Evolutionary conservation across 768 basidiomycete genomes (phyloP), one percentile per base, ranked within the genome.

Genomic region (Agaricus blazei): DNA sequence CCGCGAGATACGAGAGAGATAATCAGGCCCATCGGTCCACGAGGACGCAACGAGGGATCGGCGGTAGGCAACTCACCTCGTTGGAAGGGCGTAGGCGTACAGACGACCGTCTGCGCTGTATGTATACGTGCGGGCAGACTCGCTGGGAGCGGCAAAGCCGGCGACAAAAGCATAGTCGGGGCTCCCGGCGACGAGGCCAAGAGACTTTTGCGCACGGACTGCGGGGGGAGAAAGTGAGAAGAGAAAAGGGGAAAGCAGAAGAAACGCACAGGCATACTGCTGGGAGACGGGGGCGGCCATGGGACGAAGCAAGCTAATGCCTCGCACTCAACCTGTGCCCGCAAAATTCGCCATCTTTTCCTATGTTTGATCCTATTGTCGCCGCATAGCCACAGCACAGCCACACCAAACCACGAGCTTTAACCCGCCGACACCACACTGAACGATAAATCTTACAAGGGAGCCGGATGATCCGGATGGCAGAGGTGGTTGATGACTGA

Each of bases 201-300:
- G 76, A 58, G 82, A 79, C 83, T 97, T 98, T 82, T 97, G 95
- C 43, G 95, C 91, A 69, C 96, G 92, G 77, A 84, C 93, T 95
- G 64, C 15, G 59, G 57, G 51, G 56, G 28, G 58, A 50, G 63
- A 50, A 38, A 15, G 29, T 55, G 29, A 42, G 41, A 24, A n/a
- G 29, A 56, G 51, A 48, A 43, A 29, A 51, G 47, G 54, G 64
- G 52, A 54, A 56, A 58, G 26, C 37, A 47, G 58, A 59, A 62
- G 53, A 56, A 14, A 80, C 89, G 75, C 51, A 92, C 90, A 90
- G 65, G 90, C 85, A 68, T 89, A 90, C 77, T 92, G 89, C 77
- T 90, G 87, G 61, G 87, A 83, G 59, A 79, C 73, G 70, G 85
- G 81, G 59, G 85, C 83, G 64, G 87, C 80, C 89, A 90, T 90